These are phyloP conservation scores for Neostapfia colusana DNA, from an alignment of 176 grass and related monocot species.

Conservation along the genomic window DNA sequence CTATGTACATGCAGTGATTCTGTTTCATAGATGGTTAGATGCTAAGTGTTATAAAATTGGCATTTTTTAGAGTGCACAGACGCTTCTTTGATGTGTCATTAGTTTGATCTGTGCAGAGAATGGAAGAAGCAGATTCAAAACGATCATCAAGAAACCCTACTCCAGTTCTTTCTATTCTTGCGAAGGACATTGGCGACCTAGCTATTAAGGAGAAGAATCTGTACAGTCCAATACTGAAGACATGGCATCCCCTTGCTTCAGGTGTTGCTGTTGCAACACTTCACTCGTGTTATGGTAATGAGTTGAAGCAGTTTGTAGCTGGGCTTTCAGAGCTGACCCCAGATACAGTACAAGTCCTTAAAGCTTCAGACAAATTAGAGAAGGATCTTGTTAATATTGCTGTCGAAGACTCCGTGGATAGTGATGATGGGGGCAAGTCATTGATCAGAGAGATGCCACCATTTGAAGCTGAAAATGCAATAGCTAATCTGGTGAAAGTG, in stretches of 20 bases:
- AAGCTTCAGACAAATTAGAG: conserved; percentile 94
- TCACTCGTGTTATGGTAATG: conserved; percentile 96
- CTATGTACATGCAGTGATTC: neutral
- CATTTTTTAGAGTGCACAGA: neutral
- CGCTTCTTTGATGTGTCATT: conserved; percentile 32
- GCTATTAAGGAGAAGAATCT: conserved; percentile 95
- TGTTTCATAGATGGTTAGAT: conserved; percentile 27
- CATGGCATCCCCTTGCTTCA: conserved; percentile 92
- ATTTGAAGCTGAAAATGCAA: conserved; percentile 95
- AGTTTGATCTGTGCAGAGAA: conserved; percentile 64
- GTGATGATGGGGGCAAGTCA: conserved; percentile 97
- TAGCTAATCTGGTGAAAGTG: conserved; percentile 84
- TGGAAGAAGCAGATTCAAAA: conserved; percentile 98
- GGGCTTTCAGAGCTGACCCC: conserved; percentile 74
- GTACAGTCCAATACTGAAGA: conserved; percentile 89
- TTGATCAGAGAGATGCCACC: conserved; percentile 97
- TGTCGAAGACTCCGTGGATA: conserved; percentile 98
- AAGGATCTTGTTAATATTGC: conserved; percentile 94
- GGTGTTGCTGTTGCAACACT: conserved; percentile 96
- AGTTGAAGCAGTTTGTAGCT: conserved; percentile 91
- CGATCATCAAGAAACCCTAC: conserved; percentile 69
- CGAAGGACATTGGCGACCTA: conserved; percentile 87
- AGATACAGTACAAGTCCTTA: conserved; percentile 92
- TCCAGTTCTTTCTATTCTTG: conserved; percentile 85
- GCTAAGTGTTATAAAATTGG: conserved; percentile 1